These are phyloP conservation scores for Trichoderma reesei DNA, from an alignment of 495 filamentous ascomycete genomes.

Conservation along the genomic window DNA sequence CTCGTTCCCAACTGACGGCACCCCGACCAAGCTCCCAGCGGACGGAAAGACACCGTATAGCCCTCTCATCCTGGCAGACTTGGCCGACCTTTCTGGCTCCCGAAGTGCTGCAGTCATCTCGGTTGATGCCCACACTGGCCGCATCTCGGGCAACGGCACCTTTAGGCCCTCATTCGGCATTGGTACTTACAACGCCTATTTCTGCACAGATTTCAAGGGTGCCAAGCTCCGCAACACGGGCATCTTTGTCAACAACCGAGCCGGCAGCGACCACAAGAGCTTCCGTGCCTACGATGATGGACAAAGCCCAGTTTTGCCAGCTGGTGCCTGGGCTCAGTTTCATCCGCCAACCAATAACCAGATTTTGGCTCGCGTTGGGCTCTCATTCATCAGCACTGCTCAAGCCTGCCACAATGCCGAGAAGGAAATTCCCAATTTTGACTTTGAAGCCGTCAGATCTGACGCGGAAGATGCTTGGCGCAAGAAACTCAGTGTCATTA, in stretches of 20 bases:
- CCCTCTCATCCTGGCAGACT: constrained; percentile 40
- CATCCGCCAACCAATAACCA: constrained; percentile 33
- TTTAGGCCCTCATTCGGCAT: constrained; percentile 59
- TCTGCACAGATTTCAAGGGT: constrained; percentile 60
- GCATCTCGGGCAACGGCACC: constrained; percentile 51
- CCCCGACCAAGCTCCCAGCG: constrained; percentile 12
- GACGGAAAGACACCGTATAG: not conserved
- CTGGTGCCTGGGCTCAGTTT: constrained; percentile 52
- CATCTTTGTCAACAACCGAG: constrained; percentile 47
- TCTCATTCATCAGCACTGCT: constrained; percentile 52
- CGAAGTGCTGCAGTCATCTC: constrained; percentile 48
- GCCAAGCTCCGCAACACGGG: constrained; percentile 49
- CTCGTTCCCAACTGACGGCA: constrained; percentile 38
- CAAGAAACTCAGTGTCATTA: constrained; percentile 47
- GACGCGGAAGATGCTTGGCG: constrained; percentile 48
- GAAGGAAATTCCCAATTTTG: constrained; percentile 45
- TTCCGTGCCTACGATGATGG: constrained; percentile 42
- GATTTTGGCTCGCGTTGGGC: constrained; percentile 47
- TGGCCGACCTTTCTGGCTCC: constrained; percentile 51
- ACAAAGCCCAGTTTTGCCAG: constrained; percentile 49
- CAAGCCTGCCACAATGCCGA: constrained; percentile 54
- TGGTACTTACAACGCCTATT: constrained; percentile 47
- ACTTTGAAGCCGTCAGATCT: constrained; percentile 45
- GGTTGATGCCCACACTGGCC: constrained; percentile 38
- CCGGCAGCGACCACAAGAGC: constrained; percentile 34